Base-by-base conservation (phyloP, 2,329 filamentous ascomycete genomes). In the Pseudocercospora fijiensis region DNA sequence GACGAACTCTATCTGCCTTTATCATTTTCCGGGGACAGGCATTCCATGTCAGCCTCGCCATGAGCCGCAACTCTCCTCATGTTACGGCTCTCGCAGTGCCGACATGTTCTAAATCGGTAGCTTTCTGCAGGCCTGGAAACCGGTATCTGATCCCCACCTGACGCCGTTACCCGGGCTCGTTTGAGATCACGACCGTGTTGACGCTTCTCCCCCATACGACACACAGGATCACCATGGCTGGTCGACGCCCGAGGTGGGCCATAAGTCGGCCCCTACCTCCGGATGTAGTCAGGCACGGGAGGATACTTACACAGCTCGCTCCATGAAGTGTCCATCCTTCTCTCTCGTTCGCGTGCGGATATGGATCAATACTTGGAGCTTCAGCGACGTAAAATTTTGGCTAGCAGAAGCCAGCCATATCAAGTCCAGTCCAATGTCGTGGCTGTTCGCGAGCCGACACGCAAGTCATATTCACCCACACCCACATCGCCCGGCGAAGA, bases 321-420 rank as follows among this genome's bases (percentile, higher is more conserved):
- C 49, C 45, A 56, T 56, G 55, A 43, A 24, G 55, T 57, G 9
- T 43, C 55, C 30, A 57, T 57, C 27, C 52, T 45, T 41, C 55
- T 33, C 5, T 57, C 26, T 43, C 30, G 11, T 26, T 57, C 55
- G 28, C 30, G 24, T 30, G 37, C 45, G 45, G 41, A 64, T 45
- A 64, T 64, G 62, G 62, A 64, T 5, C 60, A 59, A 9, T 64
- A 64, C 41, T 26, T 64, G 62, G 62, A 64, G 55, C 30, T 58
- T 41, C 62, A 64, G 47, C 62, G 62, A 26, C 58, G 62, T 16
- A 64, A 64, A 55, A 64, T 64, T 11, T 59, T 64, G 5, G 55
- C 62, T 13, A 53, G 61, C 41, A 59, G 58, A 22, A 60, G 10
- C 18, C 47, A 58, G n/a, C 53, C 52, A 26, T 52, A 58, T 33